Conservation (phyloP, 2,329 filamentous ascomycete species). For the Eutypa lata region DNA sequence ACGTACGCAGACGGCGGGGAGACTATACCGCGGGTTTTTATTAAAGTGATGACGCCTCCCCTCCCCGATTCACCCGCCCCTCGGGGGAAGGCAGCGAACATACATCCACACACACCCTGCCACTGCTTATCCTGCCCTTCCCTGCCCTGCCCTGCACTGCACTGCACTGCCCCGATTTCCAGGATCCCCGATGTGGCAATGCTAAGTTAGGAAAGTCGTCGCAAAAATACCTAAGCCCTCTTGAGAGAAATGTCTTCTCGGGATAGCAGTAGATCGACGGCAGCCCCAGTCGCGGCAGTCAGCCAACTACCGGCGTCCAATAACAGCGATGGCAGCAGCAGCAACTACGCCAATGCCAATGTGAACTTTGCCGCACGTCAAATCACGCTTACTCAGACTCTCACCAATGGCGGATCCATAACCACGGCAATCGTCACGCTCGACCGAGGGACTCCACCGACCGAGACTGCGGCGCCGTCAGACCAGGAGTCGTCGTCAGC, state of each 20-base stretch:
- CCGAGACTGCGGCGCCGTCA: conserved; percentile 4
- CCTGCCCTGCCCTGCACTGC: background rate
- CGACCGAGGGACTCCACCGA: conserved; percentile 16
- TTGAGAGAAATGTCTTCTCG: background rate
- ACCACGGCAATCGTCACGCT: conserved; percentile 27
- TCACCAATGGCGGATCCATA: conserved; percentile 23
- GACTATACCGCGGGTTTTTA: background rate
- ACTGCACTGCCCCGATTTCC: background rate
- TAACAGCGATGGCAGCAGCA: background rate
- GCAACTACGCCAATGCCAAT: background rate
- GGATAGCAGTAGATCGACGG: background rate
- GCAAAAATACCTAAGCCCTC: background rate
- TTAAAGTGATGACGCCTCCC: conserved; percentile 1
- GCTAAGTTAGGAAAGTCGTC: background rate
- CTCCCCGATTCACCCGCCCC: background rate
- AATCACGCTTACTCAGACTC: conserved; percentile 26
- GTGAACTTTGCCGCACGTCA: conserved; percentile 16
- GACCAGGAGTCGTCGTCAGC: conserved; percentile 5
- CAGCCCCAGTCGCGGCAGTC: background rate
- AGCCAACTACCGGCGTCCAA: background rate
- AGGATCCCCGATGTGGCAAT: background rate
- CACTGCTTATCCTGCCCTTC: too few relatives aligned
- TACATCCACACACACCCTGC: background rate
- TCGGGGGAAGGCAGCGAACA: too few relatives aligned
- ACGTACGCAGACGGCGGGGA: background rate